Percentiles rank a stretch among this genome's conserved stretches.
Conservation (phyloP, 2,329 filamentous ascomycete genomes). For the Capronia coronata region DNA sequence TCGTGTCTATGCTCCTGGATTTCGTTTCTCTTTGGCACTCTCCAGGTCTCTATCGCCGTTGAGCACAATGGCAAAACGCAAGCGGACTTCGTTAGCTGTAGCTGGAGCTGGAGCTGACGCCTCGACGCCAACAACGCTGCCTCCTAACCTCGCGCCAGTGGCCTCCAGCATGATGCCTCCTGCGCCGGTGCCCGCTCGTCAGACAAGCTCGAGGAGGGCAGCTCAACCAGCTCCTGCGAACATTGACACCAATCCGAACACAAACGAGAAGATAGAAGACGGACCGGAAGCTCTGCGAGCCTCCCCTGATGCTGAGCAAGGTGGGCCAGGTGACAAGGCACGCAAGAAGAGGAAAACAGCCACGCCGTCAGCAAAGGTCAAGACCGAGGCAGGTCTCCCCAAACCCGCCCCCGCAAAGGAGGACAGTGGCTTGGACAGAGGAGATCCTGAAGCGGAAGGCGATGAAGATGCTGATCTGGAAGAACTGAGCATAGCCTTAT, state of each 20-base stretch:
- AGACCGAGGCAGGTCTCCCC: not conserved
- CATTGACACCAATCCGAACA: constrained; percentile 29
- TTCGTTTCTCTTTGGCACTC: not conserved
- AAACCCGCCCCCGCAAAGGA: constrained; percentile 22
- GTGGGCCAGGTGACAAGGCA: constrained; percentile 1
- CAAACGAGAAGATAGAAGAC: constrained; percentile 29
- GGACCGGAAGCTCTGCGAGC: constrained; percentile 28
- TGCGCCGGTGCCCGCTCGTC: constrained; percentile 16
- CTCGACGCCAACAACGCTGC: not conserved
- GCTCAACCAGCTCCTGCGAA: constrained; percentile 21
- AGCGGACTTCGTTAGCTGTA: constrained; percentile 14
- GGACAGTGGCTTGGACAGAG: constrained; percentile 26
- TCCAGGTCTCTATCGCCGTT: not conserved
- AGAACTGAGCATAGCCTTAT: constrained; percentile 53
- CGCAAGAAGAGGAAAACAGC: constrained; percentile 12
- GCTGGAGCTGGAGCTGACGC: not conserved
- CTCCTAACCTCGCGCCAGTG: constrained; percentile 3
- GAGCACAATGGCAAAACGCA: constrained; percentile 26
- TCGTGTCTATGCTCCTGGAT: too few relatives aligned
- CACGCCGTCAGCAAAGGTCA: not conserved
- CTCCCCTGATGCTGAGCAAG: constrained; percentile 29
- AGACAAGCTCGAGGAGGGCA: constrained; percentile 25
- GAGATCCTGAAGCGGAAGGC: constrained; percentile 50
- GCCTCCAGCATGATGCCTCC: constrained; percentile 17
- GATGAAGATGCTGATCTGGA: constrained; percentile 47